Evolutionary conservation across 805 yeast species (phyloP), one percentile per base, ranked within the genome.

Genomic region (Ogataea saltuana): DNA sequence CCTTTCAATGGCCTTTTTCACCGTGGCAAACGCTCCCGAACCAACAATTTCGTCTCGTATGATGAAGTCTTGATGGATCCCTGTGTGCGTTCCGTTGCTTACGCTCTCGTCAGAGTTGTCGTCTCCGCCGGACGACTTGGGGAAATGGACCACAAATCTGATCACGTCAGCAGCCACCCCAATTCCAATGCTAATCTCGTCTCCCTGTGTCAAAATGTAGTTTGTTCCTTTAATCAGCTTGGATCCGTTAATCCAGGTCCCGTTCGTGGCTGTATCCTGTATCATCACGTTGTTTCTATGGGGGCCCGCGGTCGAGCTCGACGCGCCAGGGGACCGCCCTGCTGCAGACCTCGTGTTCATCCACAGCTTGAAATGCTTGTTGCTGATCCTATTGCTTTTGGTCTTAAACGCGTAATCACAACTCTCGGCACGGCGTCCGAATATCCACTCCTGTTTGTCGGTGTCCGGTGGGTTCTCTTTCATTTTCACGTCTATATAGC

Each of bases 11-110:
- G 95, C 97, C 60, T 88, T 88, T 53, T 88, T 84, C 21, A 93
- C 99, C 1, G 90, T 85, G 5, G 98, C 98, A 74, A 91, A 91
- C 8, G 98, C 98, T n/a, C 99, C 99, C 55, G 88, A 93, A 1
- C 99, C 99, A 1, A 91, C 86, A 12, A 87, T 82, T 56, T 86
- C 96, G 59, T 84, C 87, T 46, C 83, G 78, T 16, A 91, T 79
- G 11, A 87, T 84, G 63, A 83, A 93, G 56, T 84, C 69, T 16
- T 52, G 51, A 38, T 58, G 54, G 12, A 67, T 49, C 45, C 75
- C 55, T 9, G 50, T 46, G 39, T 41, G 48, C 4, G 44, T 10
- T 9, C 40, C 45, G 59, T 52, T 41, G 46, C 53, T 39, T n/a
- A 39, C 48, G 17, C 37, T 33, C n/a, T 51, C 51, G 8, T 45